These are phyloP conservation scores for Ambrosiella cleistominuta DNA, from an alignment of 2,329 filamentous ascomycete species.

Conservation along the genomic window DNA sequence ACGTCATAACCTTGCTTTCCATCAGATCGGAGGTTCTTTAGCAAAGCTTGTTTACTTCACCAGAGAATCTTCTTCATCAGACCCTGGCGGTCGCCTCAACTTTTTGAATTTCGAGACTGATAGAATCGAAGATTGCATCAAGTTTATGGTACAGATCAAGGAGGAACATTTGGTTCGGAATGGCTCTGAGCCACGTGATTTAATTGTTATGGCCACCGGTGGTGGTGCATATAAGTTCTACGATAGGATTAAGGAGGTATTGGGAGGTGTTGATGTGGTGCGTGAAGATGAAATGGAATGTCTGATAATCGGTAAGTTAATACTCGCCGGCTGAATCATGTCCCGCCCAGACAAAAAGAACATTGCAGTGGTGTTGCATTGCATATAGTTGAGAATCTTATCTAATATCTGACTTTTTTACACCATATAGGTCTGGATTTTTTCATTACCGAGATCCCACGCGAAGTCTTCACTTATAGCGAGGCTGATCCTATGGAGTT, in stretches of 20 bases:
- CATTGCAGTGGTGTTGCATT: conserved; percentile 1
- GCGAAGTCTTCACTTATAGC: conserved; percentile 93
- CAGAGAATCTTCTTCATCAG: conserved; percentile 60
- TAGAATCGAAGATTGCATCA: conserved; percentile 78
- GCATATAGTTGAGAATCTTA: conserved; percentile 1
- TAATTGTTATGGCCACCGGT: conserved; percentile 90
- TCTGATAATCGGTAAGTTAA: conserved; percentile 61
- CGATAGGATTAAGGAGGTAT: conserved; percentile 64
- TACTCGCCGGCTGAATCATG: neutral
- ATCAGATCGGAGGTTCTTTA: conserved; percentile 79
- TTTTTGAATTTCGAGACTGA: conserved; percentile 96
- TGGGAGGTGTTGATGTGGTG: conserved; percentile 66
- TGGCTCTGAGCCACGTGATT: conserved; percentile 49
- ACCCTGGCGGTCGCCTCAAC: conserved; percentile 77
- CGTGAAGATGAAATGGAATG: conserved; percentile 98
- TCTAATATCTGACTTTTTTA: conserved; percentile 12
- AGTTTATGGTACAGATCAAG: conserved; percentile 76
- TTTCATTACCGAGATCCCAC: conserved; percentile 94
- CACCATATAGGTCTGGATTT: conserved; percentile 62
- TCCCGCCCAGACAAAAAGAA: neutral
- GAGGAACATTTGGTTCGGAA: conserved; percentile 63
- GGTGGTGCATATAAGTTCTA: conserved; percentile 96
- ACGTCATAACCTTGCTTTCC: conserved; percentile 9
- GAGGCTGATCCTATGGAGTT: conserved; percentile 85
- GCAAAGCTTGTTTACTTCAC: conserved; percentile 97